Percentiles rank a stretch among this genome's conserved stretches.
Evolutionary conservation across 2,329 filamentous ascomycete genomes (phyloP).

Genomic region (Trichoderma sp.): DNA sequence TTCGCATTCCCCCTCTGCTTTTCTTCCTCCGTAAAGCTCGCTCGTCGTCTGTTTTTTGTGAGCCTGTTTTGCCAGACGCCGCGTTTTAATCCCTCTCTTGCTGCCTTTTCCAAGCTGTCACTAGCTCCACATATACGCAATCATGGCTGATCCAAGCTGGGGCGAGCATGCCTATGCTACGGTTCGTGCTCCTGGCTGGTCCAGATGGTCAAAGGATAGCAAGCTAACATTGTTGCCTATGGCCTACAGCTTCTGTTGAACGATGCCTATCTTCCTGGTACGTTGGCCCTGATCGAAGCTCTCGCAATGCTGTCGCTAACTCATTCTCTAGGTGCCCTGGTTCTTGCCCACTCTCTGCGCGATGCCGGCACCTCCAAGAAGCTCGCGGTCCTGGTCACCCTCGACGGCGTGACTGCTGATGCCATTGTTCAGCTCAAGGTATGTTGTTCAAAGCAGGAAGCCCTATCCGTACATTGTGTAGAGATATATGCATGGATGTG

Average conservation of each 20-base stretch:
- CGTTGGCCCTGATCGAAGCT: constrained; percentile 25
- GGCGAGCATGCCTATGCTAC: constrained; percentile 57
- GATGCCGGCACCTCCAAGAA: constrained; percentile 86
- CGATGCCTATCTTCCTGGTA: constrained; percentile 91
- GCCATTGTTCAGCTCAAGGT: constrained; percentile 79
- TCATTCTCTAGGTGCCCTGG: constrained; percentile 64
- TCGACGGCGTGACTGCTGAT: constrained; percentile 71
- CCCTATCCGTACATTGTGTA: not conserved
- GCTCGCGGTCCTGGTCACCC: constrained; percentile 78
- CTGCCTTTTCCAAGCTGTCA: not conserved
- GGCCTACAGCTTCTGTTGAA: constrained; percentile 77
- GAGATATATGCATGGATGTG: not conserved
- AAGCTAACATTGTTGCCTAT: not conserved
- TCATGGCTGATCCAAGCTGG: constrained; percentile 41
- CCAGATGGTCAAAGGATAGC: constrained; percentile 13
- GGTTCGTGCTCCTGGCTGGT: constrained; percentile 41
- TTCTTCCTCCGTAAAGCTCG: constrained; percentile 20
- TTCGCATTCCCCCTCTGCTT: constrained; percentile 4
- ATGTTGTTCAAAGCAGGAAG: constrained; percentile 25
- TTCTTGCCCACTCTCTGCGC: constrained; percentile 89
- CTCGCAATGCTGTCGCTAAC: not conserved
- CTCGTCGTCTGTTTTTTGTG: constrained; percentile 1
- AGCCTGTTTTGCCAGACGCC: not conserved
- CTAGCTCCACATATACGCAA: not conserved
- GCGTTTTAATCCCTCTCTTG: not conserved